phyloP scores from a whole-genome alignment of 2,329 filamentous ascomycete species.

The Paecilomyces sp. region DNA sequence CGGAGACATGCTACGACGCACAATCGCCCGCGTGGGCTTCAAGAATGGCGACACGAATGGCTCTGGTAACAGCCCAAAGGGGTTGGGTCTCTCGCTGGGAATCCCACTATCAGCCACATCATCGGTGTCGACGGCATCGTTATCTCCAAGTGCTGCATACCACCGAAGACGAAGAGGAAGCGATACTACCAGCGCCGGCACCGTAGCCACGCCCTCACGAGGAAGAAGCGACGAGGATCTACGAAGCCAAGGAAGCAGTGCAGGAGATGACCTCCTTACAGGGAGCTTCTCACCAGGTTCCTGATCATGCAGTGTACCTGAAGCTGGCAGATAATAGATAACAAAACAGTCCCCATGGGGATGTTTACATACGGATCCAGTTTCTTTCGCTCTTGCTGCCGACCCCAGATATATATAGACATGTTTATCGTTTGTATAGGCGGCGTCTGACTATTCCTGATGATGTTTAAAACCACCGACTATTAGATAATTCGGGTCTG shows the following conservation, averaged over 20 bases:
- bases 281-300: not conserved
- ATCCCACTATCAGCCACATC: slow-evolving; percentile 25
- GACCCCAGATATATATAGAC: not conserved
- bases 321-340: not conserved
- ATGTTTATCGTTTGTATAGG: not conserved
- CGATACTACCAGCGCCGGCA: slow-evolving; percentile 6
- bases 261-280: not conserved
- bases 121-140: slow-evolving; percentile 20
- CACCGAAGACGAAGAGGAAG: slow-evolving; percentile 7
- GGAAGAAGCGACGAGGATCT: not conserved
- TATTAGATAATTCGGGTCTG: not conserved
- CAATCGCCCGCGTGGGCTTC: slow-evolving; percentile 35
- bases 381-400: not conserved
- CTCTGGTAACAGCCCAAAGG: slow-evolving; percentile 21
- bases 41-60: slow-evolving; percentile 16
- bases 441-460: not conserved
- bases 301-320: not conserved
- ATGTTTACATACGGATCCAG: not conserved
- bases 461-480: not conserved
- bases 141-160: slow-evolving; percentile 5
- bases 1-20: slow-evolving; percentile 61
- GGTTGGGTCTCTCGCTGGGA: slow-evolving; percentile 26
- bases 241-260: not conserved
- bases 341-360: not conserved
- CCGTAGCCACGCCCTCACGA: not conserved